Base-by-base conservation (phyloP, 495 filamentous ascomycete species). In the Aspergillus coremiiformis region DNA sequence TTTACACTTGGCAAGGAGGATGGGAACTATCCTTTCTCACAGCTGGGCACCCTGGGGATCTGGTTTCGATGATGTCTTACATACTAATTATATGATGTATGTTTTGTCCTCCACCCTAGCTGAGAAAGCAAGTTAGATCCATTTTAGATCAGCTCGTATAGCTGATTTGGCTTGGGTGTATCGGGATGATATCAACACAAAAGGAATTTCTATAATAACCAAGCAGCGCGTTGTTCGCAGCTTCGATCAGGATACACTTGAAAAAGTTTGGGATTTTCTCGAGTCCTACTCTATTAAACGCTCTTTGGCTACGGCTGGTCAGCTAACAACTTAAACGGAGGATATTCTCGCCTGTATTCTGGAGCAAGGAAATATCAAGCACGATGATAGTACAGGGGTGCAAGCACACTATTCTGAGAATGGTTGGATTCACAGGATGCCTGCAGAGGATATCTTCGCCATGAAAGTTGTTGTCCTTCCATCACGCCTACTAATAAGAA, bases 401-500 rank as follows among this genome's bases (percentile, higher is more conserved):
- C 33, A 21, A 17, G 6, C 24, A 43, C n/a, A n/a, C n/a, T 56
- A 48, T 44, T 56, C 42, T 44, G 23, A 35, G 26, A 30, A 30
- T 14, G 49, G 54, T 9, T 56, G 49, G 49, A 30, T 56, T 8
- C 54, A 52, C 37, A 56, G 23, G 26, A 46, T 48, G 17, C 21
- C 15, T 33, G n/a, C 42, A 35, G 17, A 23, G 20, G 22, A 15
- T 17, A 33, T 21, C 22, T 42, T 30, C 33, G 39, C n/a, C 26
- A 19, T 14, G 10, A 48, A 52, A 11, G 37, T 56, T 20, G 21
- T 7, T 52, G 54, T 56, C n/a, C 43, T 56, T 33, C 48, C 54
- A 23, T 56, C 54, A 52, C 29, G 55, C 15, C 44, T 51, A n/a
- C 55, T n/a, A n/a, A 58, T 51, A 51, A 54, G 43, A 51, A 54